phyloP scores from a whole-genome alignment of 2,329 filamentous ascomycete genomes.

The Didymella exigua region DNA sequence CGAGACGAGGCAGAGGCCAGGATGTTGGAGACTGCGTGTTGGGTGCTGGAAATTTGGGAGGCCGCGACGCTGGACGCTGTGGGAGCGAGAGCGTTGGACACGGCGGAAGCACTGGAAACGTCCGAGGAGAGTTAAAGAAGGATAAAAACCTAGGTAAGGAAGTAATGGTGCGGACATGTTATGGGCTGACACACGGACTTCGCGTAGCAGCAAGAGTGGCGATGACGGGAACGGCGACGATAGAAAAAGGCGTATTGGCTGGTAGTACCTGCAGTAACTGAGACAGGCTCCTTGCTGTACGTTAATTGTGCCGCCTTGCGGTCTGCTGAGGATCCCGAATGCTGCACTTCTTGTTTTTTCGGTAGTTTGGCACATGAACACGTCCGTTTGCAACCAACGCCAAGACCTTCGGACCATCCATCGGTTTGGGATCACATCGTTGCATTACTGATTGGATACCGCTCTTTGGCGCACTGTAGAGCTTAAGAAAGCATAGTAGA shows the following conservation, averaged over 20 bases:
- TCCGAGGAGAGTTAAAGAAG: too few relatives aligned
- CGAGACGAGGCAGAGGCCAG: slow-evolving; percentile 5
- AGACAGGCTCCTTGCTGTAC: background rate
- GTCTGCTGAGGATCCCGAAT: background rate
- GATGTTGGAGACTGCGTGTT: slow-evolving; percentile 2
- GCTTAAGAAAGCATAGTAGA: background rate
- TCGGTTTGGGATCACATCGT: background rate
- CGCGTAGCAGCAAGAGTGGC: slow-evolving; percentile 14
- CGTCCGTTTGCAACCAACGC: background rate
- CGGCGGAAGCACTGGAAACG: background rate
- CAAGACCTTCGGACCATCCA: background rate
- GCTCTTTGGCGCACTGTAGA: background rate
- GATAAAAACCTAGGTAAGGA: too few relatives aligned
- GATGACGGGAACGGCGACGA: slow-evolving; percentile 6
- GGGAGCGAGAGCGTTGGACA: slow-evolving; percentile 3
- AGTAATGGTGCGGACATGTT: background rate
- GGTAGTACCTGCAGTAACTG: background rate
- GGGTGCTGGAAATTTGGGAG: background rate
- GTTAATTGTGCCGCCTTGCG: background rate
- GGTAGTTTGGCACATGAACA: background rate
- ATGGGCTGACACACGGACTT: slow-evolving; percentile 5
- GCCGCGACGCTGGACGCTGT: background rate
- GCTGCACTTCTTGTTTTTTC: background rate
- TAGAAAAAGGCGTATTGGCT: slow-evolving; percentile 21
- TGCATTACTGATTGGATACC: background rate